Evolutionary conservation across 345 rosid species (phyloP), one percentile per base, ranked within the genome.

Genomic region (Heritiera fomes): DNA sequence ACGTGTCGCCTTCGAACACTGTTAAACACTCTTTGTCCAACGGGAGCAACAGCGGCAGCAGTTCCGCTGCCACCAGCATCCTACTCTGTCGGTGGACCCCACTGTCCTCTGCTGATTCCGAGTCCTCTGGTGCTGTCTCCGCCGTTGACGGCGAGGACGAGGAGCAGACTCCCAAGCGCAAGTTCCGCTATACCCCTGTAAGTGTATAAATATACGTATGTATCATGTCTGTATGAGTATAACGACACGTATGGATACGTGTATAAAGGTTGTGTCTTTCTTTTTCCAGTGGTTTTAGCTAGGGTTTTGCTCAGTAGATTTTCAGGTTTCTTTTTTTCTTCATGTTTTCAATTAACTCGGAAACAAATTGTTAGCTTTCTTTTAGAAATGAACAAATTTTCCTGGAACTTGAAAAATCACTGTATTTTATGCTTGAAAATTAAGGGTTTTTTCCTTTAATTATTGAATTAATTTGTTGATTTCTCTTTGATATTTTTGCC

Each of bases 51-150:
- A 34, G 3, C 38, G 66, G 66, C 41, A 30, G 55, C 50, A 8
- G 76, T 40, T 73, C 50, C 82, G 78, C 66, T 71, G 78, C 86
- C n/a, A 80, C 89, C 73, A 88, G 85, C 75, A 94, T 96, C 75
- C 83, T 92, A 71, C 99, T 96, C 82, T 91, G 94, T 72, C 89
- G 91, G 80, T 96, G 99, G 99, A 94, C 98, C 72, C 99, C 98
- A 47, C 87, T 95, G 80, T 34, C 95, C 38, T 58, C 84, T 7
- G 45, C 82, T 45, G 79, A 82, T 63, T 52, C 86, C 59, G 45
- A 78, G 79, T 45, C 86, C 34, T 58, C 3, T 2, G 38, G 38
- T 2, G 38, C 38, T 34, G 38, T 34, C 38, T 34, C 62, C 50
- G 18, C 76, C 76, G 88, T 80, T 41, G 82, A 52, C 32, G 89